phyloP scores from a whole-genome alignment of 805 yeast species.

The Candida krabiensis region DNA sequence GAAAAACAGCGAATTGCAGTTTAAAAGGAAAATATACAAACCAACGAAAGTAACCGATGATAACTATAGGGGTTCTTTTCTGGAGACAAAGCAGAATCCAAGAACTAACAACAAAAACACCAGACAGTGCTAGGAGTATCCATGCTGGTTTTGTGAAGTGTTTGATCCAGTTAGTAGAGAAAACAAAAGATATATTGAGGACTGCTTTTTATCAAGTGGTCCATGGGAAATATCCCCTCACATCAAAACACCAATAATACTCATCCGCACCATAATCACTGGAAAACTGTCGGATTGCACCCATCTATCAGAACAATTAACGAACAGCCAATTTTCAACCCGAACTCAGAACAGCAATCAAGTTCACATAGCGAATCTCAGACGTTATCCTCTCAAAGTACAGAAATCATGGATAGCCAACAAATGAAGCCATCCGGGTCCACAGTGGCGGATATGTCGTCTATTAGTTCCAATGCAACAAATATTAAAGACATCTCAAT shows the following conservation, averaged over 20 bases:
- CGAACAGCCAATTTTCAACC: slow-evolving; percentile 3
- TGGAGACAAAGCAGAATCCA: too few species aligned
- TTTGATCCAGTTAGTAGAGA: not conserved
- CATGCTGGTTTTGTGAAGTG: too few species aligned
- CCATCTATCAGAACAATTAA: slow-evolving; percentile 3
- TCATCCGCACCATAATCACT: too few species aligned
- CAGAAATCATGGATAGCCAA: not conserved
- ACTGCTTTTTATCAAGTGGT: slow-evolving; percentile 1
- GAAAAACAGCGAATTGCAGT: not conserved
- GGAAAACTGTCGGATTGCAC: slow-evolving; percentile 2
- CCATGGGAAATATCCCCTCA: slow-evolving; percentile 7
- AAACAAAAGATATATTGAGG: too few species aligned
- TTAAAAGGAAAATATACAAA: slow-evolving; percentile 5
- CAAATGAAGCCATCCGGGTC: slow-evolving; percentile 3
- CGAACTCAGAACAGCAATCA: too few species aligned
- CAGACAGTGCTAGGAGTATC: too few species aligned
- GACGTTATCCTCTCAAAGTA: too few species aligned
- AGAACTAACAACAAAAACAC: too few species aligned
- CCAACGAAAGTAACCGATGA: slow-evolving; percentile 1
- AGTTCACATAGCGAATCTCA: too few species aligned
- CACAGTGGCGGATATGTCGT: not conserved
- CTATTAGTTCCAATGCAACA: too few species aligned
- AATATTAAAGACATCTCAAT: slow-evolving; percentile 35
- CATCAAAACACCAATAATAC: too few species aligned
- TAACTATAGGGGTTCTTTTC: too few species aligned